Evolutionary conservation across 176 grass and related monocot species (phyloP).

Genomic region (Cymbopogon citratus): DNA sequence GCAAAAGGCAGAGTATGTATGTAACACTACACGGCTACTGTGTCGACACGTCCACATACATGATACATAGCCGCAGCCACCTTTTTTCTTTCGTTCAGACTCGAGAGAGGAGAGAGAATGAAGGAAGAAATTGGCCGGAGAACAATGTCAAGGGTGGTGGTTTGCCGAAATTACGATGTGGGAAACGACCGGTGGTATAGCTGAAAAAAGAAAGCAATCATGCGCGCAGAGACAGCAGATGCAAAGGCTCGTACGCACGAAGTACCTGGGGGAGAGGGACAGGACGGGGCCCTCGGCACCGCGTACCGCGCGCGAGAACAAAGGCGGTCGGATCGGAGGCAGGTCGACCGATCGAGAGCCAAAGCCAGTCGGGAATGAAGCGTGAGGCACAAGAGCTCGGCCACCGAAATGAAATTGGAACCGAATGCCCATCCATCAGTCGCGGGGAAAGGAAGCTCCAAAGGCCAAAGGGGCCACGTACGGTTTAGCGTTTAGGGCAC

Average conservation of each 20-base stretch:
- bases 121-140: too few relatives aligned
- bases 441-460: conserved; percentile 14
- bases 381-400: neutral
- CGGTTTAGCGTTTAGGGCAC: conserved; percentile 17
- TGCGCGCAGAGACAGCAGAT: neutral
- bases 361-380: neutral
- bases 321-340: too few relatives aligned
- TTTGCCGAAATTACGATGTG: neutral
- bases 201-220: neutral
- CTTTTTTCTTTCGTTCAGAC: too few relatives aligned
- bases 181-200: neutral
- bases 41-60: neutral
- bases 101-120: too few relatives aligned
- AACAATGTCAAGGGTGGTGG: neutral
- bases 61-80: neutral
- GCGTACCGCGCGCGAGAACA: too few relatives aligned
- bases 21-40: neutral
- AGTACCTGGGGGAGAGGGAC: neutral
- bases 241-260: neutral
- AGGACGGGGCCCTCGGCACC: too few relatives aligned
- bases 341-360: too few relatives aligned
- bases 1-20: too few relatives aligned
- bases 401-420: conserved; percentile 11
- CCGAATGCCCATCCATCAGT: conserved; percentile 40
- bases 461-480: neutral